Conservation (phyloP, 2,329 filamentous ascomycete species). For the Apiospora marii region DNA sequence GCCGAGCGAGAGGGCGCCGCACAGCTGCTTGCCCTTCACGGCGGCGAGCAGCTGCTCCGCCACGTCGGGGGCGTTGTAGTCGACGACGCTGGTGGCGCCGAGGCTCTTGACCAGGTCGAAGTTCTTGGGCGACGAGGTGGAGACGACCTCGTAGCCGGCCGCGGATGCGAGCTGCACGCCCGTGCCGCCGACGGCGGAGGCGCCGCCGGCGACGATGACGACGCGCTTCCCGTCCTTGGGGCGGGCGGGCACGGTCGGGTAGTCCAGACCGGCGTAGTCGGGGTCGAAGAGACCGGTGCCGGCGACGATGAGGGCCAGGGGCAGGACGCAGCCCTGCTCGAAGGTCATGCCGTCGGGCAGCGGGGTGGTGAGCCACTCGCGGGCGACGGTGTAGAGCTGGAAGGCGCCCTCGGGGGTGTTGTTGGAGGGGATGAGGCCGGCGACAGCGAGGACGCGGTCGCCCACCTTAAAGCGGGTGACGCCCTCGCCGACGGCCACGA, state of each 20-base stretch:
- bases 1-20: conserved; percentile 3
- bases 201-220: conserved; percentile 28
- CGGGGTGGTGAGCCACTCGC: conserved; percentile 10
- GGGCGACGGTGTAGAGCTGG: conserved; percentile 21
- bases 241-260: conserved; percentile 26
- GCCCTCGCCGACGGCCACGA: conserved; percentile 31
- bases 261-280: conserved; percentile 22
- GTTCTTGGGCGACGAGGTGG: conserved; percentile 23
- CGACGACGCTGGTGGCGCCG: conserved; percentile 47
- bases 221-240: not conserved
- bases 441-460: conserved; percentile 32
- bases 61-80: conserved; percentile 36
- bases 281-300: conserved; percentile 30
- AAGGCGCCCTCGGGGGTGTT: conserved; percentile 24
- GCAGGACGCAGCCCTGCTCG: conserved; percentile 29
- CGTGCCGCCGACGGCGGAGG: conserved; percentile 26
- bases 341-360: conserved; percentile 16
- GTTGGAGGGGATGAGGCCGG: conserved; percentile 11
- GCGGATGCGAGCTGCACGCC: conserved; percentile 28
- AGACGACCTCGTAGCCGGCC: conserved; percentile 24
- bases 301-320: conserved; percentile 25
- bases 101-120: conserved; percentile 42
- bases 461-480: conserved; percentile 30
- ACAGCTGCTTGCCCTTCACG: not conserved
- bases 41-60: conserved; percentile 10